These are phyloP conservation scores for Phaeotremella fagi DNA, from an alignment of 768 basidiomycete genomes.

Conservation along the genomic window DNA sequence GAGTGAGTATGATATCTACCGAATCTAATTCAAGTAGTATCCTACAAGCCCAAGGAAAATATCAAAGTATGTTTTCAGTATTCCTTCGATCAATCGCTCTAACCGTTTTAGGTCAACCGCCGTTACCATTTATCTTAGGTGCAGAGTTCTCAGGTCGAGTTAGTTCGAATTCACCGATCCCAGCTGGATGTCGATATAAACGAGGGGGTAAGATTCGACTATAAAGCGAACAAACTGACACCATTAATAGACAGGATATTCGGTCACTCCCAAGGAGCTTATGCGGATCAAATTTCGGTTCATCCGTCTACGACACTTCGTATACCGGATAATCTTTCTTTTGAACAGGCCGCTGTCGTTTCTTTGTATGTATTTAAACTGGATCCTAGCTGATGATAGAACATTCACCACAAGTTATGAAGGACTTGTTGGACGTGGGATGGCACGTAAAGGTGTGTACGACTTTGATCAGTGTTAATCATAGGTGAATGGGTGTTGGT, in stretches of 20 bases:
- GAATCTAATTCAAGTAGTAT: slow-evolving; percentile 52
- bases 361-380: slow-evolving; percentile 52
- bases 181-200: slow-evolving; percentile 69
- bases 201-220: slow-evolving; percentile 53
- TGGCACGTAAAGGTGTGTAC: slow-evolving; percentile 64
- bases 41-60: slow-evolving; percentile 81
- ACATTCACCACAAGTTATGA: slow-evolving; percentile 83
- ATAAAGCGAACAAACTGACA: neutral
- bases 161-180: slow-evolving; percentile 65
- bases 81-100: neutral
- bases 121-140: slow-evolving; percentile 79
- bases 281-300: slow-evolving; percentile 68
- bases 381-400: slow-evolving; percentile 7
- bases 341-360: slow-evolving; percentile 81
- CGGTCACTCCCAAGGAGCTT: slow-evolving; percentile 72
- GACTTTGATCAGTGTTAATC: neutral
- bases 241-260: slow-evolving; percentile 66
- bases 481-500: slow-evolving; percentile 86
- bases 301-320: slow-evolving; percentile 56
- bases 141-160: slow-evolving; percentile 77
- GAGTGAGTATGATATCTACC: slow-evolving; percentile 35
- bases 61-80: slow-evolving; percentile 55
- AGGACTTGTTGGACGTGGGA: slow-evolving; percentile 76
- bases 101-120: slow-evolving; percentile 55
- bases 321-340: slow-evolving; percentile 70